Conservation (phyloP, 2,329 filamentous ascomycete genomes). For the Aspergillus proliferans region DNA sequence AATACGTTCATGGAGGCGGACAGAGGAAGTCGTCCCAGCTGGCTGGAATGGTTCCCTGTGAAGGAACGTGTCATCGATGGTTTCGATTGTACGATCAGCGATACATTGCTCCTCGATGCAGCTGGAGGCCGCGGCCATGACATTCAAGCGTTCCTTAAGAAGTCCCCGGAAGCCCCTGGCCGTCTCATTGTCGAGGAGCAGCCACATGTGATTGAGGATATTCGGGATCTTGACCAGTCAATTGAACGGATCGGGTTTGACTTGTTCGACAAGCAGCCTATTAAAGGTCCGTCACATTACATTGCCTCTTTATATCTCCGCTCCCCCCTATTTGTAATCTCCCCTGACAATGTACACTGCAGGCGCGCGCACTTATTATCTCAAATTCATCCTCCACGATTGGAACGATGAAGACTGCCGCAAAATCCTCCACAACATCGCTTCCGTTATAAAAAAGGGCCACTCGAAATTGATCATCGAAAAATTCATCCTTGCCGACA, state of each 20-base stretch:
- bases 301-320: no score
- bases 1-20: no score
- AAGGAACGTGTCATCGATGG: no score
- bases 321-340: background rate
- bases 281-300: slow-evolving; percentile 2
- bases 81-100: no score
- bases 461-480: slow-evolving; percentile 36
- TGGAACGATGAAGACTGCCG: slow-evolving; percentile 28
- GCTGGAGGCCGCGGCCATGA: no score
- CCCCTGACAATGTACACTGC: background rate
- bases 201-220: no score
- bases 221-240: background rate
- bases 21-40: no score
- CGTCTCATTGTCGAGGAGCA: no score
- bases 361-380: slow-evolving; percentile 33
- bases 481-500: slow-evolving; percentile 34
- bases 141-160: no score
- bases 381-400: slow-evolving; percentile 36
- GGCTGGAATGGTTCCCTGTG: no score
- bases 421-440: slow-evolving; percentile 25
- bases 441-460: slow-evolving; percentile 23
- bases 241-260: slow-evolving; percentile 6
- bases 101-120: no score
- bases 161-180: no score
- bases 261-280: slow-evolving; percentile 8